These are phyloP conservation scores for Colletotrichum sp. DNA, from an alignment of 2,329 filamentous ascomycete species.

Conservation along the genomic window DNA sequence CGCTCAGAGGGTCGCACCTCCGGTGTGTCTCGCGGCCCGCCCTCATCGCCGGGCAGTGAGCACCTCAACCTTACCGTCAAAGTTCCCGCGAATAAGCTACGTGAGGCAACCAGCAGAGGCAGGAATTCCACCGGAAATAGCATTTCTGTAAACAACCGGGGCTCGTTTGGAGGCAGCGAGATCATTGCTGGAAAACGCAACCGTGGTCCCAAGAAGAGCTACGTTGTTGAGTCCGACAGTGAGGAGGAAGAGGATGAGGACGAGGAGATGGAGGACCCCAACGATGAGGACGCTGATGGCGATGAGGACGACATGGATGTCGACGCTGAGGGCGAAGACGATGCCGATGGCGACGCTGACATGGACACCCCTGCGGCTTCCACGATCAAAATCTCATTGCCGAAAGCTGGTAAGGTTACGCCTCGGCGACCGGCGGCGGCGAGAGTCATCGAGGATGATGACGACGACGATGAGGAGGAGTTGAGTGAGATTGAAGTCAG, in stretches of 20 bases:
- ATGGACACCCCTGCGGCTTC: conserved; percentile 39
- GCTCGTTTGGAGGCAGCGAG: conserved; percentile 48
- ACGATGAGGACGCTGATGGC: conserved; percentile 30
- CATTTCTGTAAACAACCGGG: conserved; percentile 31
- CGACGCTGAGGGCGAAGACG: conserved; percentile 32
- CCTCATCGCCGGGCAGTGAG: conserved; percentile 48
- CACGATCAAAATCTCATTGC: conserved; percentile 22
- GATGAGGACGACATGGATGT: conserved; percentile 46
- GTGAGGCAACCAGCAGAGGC: conserved; percentile 50
- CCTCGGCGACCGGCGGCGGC: conserved; percentile 19
- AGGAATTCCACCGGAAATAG: conserved; percentile 33
- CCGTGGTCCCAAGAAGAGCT: conserved; percentile 62
- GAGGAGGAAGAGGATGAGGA: conserved; percentile 48
- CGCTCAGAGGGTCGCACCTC: conserved; percentile 51
- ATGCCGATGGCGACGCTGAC: conserved; percentile 50
- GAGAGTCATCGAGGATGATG: conserved; percentile 23
- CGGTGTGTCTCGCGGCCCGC: conserved; percentile 48
- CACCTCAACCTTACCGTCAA: conserved; percentile 59
- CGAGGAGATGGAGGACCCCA: conserved; percentile 34
- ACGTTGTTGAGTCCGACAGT: conserved; percentile 61
- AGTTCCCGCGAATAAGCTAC: conserved; percentile 55
- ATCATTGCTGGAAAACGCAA: conserved; percentile 57
- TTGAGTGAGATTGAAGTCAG: conserved; percentile 27
- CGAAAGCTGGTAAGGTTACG: conserved; percentile 17
- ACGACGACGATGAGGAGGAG: conserved; percentile 23